phyloP scores from a whole-genome alignment of 306 rosid species.

The Dryas drummondii region DNA sequence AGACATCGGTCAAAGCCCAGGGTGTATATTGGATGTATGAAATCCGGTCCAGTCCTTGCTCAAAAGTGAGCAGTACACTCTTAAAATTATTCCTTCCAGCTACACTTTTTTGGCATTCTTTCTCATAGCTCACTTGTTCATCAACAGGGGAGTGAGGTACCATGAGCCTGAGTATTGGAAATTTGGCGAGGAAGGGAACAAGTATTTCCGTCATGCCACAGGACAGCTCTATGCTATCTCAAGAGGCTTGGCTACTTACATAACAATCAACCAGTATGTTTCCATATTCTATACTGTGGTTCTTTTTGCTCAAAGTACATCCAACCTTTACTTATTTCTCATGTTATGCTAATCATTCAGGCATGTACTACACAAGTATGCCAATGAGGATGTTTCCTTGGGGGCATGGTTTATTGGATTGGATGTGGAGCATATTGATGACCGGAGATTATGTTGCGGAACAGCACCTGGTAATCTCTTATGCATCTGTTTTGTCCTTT shows the following conservation, averaged over 20 bases:
- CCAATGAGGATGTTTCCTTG: constrained; percentile 56
- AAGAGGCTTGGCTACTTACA: constrained; percentile 49
- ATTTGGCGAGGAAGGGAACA: constrained; percentile 63
- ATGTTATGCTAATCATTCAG: constrained; percentile 28
- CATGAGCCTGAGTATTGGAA: constrained; percentile 66
- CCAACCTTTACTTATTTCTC: background rate
- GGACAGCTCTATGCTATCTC: constrained; percentile 64
- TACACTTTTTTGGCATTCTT: background rate
- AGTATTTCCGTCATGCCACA: constrained; percentile 63
- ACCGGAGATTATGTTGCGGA: constrained; percentile 62
- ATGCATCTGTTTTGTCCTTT: background rate
- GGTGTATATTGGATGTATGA: constrained; percentile 64
- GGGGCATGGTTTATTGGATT: constrained; percentile 63
- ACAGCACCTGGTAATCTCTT: constrained; percentile 54
- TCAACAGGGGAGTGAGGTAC: constrained; percentile 56
- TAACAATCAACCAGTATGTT: constrained; percentile 54
- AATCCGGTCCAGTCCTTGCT: constrained; percentile 63
- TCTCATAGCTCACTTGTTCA: background rate
- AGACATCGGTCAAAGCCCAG: constrained; percentile 46
- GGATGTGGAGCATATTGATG: constrained; percentile 61
- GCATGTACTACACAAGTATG: constrained; percentile 58
- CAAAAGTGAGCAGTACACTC: constrained; percentile 40
- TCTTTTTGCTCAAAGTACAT: constrained; percentile 1
- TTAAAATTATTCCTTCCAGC: background rate
- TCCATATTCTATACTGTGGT: background rate